These are phyloP conservation scores for Colletotrichum plurivorum DNA, from an alignment of 2,329 filamentous ascomycete species.

Conservation along the genomic window DNA sequence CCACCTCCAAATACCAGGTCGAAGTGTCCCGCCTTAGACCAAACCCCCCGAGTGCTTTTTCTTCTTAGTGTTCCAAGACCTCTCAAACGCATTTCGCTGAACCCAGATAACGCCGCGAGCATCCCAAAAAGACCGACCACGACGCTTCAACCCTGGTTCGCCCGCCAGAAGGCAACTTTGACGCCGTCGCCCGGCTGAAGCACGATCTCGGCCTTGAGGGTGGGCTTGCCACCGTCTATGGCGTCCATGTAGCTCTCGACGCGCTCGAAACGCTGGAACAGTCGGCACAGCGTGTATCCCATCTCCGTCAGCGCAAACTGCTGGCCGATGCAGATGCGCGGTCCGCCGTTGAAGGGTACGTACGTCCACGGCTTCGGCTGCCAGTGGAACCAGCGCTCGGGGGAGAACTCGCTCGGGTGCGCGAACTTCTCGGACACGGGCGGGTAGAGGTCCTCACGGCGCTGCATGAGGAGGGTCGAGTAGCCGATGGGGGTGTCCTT, in stretches of 20 bases:
- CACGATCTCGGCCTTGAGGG: constrained; percentile 72
- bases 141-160: constrained; percentile 42
- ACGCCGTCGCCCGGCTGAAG: constrained; percentile 73
- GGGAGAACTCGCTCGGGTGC: constrained; percentile 68
- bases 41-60: background rate
- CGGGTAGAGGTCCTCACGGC: constrained; percentile 74
- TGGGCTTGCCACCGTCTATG: constrained; percentile 68
- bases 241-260: constrained; percentile 71
- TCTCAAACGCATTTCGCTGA: background rate
- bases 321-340: constrained; percentile 83
- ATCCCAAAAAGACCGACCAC: background rate
- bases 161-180: constrained; percentile 68
- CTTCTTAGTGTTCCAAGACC: background rate
- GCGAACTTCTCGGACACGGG: constrained; percentile 60
- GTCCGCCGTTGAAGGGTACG: constrained; percentile 82
- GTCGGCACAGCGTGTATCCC: constrained; percentile 77
- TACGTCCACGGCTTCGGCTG: constrained; percentile 79
- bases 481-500: constrained; percentile 78
- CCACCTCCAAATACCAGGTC: background rate
- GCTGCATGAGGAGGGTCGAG: constrained; percentile 80
- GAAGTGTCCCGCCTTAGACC: background rate
- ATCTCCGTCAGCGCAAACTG: constrained; percentile 87
- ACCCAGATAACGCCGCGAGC: background rate
- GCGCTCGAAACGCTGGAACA: constrained; percentile 80
- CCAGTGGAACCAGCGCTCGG: constrained; percentile 77